Evolutionary conservation across 257 asterid species (phyloP), one percentile per base, ranked within the genome.

Genomic region (Scutellaria barbata): DNA sequence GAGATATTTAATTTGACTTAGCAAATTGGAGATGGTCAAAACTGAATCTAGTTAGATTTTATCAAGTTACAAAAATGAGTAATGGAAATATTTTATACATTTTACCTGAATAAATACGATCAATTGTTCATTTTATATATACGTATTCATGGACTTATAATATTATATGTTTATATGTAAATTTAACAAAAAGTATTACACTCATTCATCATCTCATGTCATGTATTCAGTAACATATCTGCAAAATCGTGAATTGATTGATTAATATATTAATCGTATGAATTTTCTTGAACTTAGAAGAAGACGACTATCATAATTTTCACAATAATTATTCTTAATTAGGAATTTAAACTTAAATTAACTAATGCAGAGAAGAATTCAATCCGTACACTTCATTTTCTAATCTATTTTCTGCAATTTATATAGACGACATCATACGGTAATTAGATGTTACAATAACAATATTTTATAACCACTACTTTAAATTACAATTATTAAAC

Each of bases 351-450:
- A 53, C 62, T 22, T 9, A 10, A 60, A 68, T 41, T 40, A 30
- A 2, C 3, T 6, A 7, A 66, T 43, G 47, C 20, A 51, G 53
- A 64, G 47, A 61, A 45, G 20, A 11, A 42, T 16, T 16, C 13
- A 37, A 14, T 18, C 76, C 75, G 73, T 74, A 68, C 70, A 59
- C 33, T 40, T 48, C 48, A 59, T 47, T 25, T 54, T 67, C 59
- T 14, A 54, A 13, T 33, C 5, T 33, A 5, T 33, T 43, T 42
- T 9, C 5, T 69, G 14, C 33, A 8, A 12, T 60, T 25, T 35
- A 8, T 62, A 58, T 8, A 42, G 12, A 42, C 69, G 12, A 42
- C 69, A 62, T 69, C 55, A 41, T 7, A 41, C 6, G 6, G 0
- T 37, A 62, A 69, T 74, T 37, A 45, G 10, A 12, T 39, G 17